These are phyloP conservation scores for Aspergillus clavatus DNA, from an alignment of 2,329 filamentous ascomycete genomes.

Conservation along the genomic window DNA sequence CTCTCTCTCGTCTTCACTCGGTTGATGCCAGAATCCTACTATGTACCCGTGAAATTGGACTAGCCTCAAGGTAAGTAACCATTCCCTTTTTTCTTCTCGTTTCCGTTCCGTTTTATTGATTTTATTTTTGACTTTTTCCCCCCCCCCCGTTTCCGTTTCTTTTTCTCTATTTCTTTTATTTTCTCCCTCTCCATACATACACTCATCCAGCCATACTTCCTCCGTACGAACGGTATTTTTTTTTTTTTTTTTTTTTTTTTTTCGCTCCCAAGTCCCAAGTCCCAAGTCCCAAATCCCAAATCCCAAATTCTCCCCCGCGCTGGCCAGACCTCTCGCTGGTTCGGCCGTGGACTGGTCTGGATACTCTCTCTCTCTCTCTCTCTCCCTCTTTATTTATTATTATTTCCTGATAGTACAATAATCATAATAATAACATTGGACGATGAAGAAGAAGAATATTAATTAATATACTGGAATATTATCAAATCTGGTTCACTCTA, in stretches of 20 bases:
- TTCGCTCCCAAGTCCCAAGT: background rate
- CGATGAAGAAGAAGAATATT: no score
- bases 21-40: no score
- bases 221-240: no score
- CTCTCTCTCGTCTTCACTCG: no score
- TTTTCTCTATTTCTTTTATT: slow-evolving; percentile 3
- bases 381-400: no score
- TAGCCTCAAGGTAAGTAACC: no score
- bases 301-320: slow-evolving; percentile 14
- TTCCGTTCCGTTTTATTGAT: slow-evolving; percentile 1
- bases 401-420: no score
- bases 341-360: slow-evolving; percentile 12
- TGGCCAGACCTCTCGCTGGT: slow-evolving; percentile 17
- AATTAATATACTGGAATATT: no score
- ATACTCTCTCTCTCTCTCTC: slow-evolving; percentile 10
- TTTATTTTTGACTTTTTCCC: slow-evolving; percentile 6
- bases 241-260: slow-evolving; percentile 7
- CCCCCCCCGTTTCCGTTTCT: slow-evolving; percentile 1
- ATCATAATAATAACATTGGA: no score
- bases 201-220: no score
- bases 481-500: no score
- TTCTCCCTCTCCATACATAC: background rate
- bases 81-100: background rate
- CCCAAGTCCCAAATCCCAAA: background rate
- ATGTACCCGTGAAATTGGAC: no score